Evolutionary conservation across 768 basidiomycete species (phyloP).

Genomic region (Phallus indusiatus): DNA sequence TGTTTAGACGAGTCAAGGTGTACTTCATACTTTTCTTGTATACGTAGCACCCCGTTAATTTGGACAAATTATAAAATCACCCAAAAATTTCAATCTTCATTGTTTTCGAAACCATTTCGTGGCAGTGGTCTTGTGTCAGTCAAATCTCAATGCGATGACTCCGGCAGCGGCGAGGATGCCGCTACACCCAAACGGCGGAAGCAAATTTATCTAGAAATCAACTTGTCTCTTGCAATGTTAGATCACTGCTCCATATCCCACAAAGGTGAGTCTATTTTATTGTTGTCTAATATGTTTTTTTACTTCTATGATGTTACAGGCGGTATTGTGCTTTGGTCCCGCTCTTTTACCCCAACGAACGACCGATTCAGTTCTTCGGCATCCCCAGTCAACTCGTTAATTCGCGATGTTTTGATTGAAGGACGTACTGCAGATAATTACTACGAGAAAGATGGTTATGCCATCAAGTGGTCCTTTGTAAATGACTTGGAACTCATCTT

Average conservation of each 20-base stretch:
- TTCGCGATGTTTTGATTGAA: slow-evolving; percentile 87
- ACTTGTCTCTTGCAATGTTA: slow-evolving; percentile 45
- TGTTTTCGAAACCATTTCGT: too few relatives aligned
- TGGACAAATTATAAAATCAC: too few relatives aligned
- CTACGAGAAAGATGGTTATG: slow-evolving; percentile 91
- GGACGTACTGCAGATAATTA: slow-evolving; percentile 72
- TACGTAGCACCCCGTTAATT: too few relatives aligned
- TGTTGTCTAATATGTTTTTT: slow-evolving; percentile 2
- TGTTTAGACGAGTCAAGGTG: too few relatives aligned
- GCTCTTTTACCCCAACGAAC: slow-evolving; percentile 87
- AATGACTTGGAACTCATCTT: slow-evolving; percentile 97
- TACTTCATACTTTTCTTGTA: too few relatives aligned
- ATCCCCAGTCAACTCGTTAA: slow-evolving; percentile 81
- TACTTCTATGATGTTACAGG: slow-evolving; percentile 34
- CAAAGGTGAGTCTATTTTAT: slow-evolving; percentile 52
- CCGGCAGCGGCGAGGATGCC: neutral
- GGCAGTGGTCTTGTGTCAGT: too few relatives aligned
- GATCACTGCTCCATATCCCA: slow-evolving; percentile 95
- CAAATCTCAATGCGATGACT: too few relatives aligned
- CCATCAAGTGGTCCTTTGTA: slow-evolving; percentile 88
- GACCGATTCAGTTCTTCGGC: slow-evolving; percentile 58
- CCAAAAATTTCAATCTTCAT: too few relatives aligned
- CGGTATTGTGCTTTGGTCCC: slow-evolving; percentile 89
- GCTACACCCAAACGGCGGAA: neutral
- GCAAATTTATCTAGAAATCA: neutral